A percentile compares a stretch with the other conserved stretches of the same genome.
phyloP scores from a whole-genome alignment of 1,284 basidiomycete genomes.

The Lignosus rhinocerotis region DNA sequence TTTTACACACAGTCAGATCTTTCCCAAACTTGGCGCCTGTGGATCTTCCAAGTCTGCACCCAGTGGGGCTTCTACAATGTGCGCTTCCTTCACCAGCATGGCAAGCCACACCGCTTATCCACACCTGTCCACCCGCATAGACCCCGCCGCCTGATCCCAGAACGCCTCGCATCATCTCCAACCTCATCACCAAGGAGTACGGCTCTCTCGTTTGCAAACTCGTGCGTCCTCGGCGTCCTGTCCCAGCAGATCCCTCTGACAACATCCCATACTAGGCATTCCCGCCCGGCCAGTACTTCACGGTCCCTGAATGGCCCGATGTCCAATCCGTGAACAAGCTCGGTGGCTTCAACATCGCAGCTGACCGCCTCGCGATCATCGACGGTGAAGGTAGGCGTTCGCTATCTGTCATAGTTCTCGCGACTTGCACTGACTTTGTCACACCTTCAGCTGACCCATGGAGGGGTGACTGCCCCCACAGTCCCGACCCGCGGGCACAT shows the following conservation, averaged over 20 bases:
- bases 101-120: slow-evolving; percentile 20
- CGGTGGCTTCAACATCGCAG: slow-evolving; percentile 75
- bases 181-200: slow-evolving; percentile 73
- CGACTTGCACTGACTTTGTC: not conserved
- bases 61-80: slow-evolving; percentile 93
- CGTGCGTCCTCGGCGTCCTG: slow-evolving; percentile 74
- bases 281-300: slow-evolving; percentile 74
- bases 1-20: slow-evolving; percentile 67
- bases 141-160: slow-evolving; percentile 54
- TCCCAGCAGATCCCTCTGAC: not conserved
- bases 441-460: slow-evolving; percentile 82
- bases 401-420: not conserved
- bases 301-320: slow-evolving; percentile 73
- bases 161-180: slow-evolving; percentile 69
- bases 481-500: slow-evolving; percentile 58
- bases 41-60: slow-evolving; percentile 92
- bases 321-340: slow-evolving; percentile 78
- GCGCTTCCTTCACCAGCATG: slow-evolving; percentile 7
- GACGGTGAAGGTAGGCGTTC: slow-evolving; percentile 65
- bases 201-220: slow-evolving; percentile 78
- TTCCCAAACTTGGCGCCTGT: slow-evolving; percentile 79
- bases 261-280: slow-evolving; percentile 56
- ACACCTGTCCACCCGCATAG: not conserved
- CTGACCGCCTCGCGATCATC: slow-evolving; percentile 83
- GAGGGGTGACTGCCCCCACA: slow-evolving; percentile 86